A percentile compares a stretch with the other conserved stretches of the same genome.
Evolutionary conservation across 202 grass and related monocot species (phyloP).

Genomic region (Brachypodium distachyon): DNA sequence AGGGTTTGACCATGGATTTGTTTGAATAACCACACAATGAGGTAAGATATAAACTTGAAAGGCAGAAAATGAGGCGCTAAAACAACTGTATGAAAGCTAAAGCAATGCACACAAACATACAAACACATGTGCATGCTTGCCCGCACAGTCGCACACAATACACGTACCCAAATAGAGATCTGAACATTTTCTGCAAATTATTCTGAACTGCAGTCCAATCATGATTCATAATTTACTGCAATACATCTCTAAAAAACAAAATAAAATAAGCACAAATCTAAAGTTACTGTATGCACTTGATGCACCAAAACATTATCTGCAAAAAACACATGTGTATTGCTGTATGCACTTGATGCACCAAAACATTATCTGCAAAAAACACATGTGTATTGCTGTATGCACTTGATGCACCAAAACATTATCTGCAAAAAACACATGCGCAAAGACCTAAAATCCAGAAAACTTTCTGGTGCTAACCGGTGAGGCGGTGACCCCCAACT

Average conservation of each 20-base stretch:
- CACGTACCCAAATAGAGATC: background rate
- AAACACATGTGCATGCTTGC: background rate
- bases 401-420: background rate
- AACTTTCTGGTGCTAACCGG: background rate
- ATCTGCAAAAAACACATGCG: background rate
- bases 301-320: no score
- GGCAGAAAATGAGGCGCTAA: background rate
- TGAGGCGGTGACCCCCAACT: background rate
- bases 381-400: background rate
- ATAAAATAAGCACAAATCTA: background rate
- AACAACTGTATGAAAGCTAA: conserved; percentile 1
- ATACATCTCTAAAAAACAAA: background rate
- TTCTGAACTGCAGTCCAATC: background rate
- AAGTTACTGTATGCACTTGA: no score
- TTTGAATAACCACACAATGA: background rate
- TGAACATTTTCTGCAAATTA: background rate
- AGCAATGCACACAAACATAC: background rate
- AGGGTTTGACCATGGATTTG: background rate
- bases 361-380: no score
- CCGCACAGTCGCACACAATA: background rate
- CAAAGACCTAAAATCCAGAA: background rate
- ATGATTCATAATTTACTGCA: background rate
- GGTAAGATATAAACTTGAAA: background rate
- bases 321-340: no score
- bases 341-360: no score